Evolutionary conservation across 768 basidiomycete genomes (phyloP), one percentile per base, ranked within the genome.

Genomic region (Suillus luteus): DNA sequence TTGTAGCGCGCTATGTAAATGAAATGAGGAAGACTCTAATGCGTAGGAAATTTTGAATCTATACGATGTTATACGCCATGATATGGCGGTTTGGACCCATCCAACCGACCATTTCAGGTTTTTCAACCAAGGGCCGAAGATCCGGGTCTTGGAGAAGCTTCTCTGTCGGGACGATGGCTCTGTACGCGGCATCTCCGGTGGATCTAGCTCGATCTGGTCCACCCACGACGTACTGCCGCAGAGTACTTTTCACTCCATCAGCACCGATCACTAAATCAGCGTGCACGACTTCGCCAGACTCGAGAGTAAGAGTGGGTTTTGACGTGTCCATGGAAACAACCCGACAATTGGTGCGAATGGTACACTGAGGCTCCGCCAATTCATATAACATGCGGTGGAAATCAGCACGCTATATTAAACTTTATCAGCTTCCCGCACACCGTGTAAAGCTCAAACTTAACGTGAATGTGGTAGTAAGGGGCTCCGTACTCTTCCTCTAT

Each of bases 161-260:
- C 43, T 69, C 75, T 0, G 85, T 78, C 2, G 82, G 76, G 41
- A 89, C 76, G 35, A 82, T 76, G 5, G 85, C 83, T 58, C 88
- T 81, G 68, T 87, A 89, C 0, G 86, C 19, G 0, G 85, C 83
- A 67, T 90, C 86, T 0, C 87, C 89, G 0, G 89, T 89, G 5
- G 85, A 78, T 0, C 79, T 80, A 0, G 82, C 77, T 40, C 78
- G 78, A 49, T 81, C 78, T 0, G 73, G 74, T 0, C 79, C 80
- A 0, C 85, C 80, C n/a, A 87, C 80, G 40, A 83, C 79, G 38
- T 82, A 75, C 66, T 82, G 71, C 1, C 83, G 82, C 1, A 85
- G 67, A 17, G 73, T 64, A 67, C 85, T 86, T 73, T 83, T 86
- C 58, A 83, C 76, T 9, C 85, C 85, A 63, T 86, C 84, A 5